These are phyloP conservation scores for Limnanthes douglasii DNA, from an alignment of 345 rosid species.

Conservation along the genomic window DNA sequence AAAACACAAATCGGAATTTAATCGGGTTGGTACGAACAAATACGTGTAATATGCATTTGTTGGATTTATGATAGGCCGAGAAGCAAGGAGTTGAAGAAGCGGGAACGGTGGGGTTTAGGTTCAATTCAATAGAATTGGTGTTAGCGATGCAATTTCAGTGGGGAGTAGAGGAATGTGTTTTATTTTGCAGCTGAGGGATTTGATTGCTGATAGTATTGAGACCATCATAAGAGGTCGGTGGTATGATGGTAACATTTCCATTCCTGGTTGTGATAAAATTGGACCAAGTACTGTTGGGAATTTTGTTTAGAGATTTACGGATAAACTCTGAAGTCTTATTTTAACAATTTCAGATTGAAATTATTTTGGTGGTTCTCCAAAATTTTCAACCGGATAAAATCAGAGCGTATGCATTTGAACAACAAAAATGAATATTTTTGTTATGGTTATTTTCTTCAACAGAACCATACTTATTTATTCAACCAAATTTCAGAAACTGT, in stretches of 20 bases:
- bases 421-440: too few relatives aligned
- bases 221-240: slow-evolving; percentile 80
- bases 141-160: slow-evolving; percentile 70
- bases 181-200: slow-evolving; percentile 64
- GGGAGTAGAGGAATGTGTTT: slow-evolving; percentile 66
- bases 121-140: slow-evolving; percentile 68
- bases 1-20: slow-evolving; percentile 67
- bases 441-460: too few relatives aligned
- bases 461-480: too few relatives aligned
- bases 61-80: slow-evolving; percentile 53
- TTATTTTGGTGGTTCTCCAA: too few relatives aligned
- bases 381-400: too few relatives aligned
- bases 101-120: slow-evolving; percentile 64
- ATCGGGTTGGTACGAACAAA: slow-evolving; percentile 71
- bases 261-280: slow-evolving; percentile 75
- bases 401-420: too few relatives aligned
- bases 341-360: too few relatives aligned
- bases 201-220: slow-evolving; percentile 77
- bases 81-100: slow-evolving; percentile 56
- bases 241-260: slow-evolving; percentile 70
- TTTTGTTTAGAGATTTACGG: too few relatives aligned
- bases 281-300: too few relatives aligned
- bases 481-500: too few relatives aligned
- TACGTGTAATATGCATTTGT: slow-evolving; percentile 67
- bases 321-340: too few relatives aligned